Base-by-base conservation (phyloP, 2,329 filamentous ascomycete species). In the Ophiostoma triangulosporum region DNA sequence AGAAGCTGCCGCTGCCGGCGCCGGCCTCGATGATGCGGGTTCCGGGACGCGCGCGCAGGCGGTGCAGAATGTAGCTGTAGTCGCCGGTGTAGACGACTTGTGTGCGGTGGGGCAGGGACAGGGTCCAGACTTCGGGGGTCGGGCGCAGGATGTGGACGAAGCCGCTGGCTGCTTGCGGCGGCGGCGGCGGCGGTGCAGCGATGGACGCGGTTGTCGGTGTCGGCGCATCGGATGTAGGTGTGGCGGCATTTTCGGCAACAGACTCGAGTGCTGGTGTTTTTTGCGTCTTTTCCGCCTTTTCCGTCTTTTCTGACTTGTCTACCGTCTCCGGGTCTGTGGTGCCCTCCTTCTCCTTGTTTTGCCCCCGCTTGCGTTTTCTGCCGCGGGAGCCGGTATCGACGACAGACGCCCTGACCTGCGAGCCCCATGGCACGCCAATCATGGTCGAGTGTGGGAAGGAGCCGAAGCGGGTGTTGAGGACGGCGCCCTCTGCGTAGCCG, bases 311-410 rank as follows among this genome's bases (percentile, higher is more conserved):
- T n/a, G n/a, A n/a, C n/a, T n/a, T n/a, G n/a, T n/a, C n/a, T n/a
- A n/a, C n/a, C n/a, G n/a, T n/a, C n/a, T n/a, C n/a, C n/a, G n/a
- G n/a, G n/a, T n/a, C n/a, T n/a, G n/a, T n/a, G n/a, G n/a, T 24
- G 56, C 31, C 46, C 26, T 15, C 6, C 26, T 26, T 22, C 26
- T 48, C 15, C n/a, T 20, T 29, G 43, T 7, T 20, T 26, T 20
- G 36, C 15, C 43, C 33, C 46, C 58, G 54, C 65, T 82, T 82
- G 53, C 77, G 73, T 67, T 83, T 84, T 51, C 85, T 78, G 32
- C 88, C 88, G 61, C 89, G 76, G n/a, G 88, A 93, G 12, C 90
- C 89, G 0, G 90, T 96, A 63, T 96, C 88, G 54, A 96, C 89
- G 31, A 84, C 80, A 1, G 89, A 95, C 7, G 93, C 93, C 48